These are phyloP conservation scores for Podospora fimiseda DNA, from an alignment of 495 filamentous ascomycete genomes.

Conservation along the genomic window DNA sequence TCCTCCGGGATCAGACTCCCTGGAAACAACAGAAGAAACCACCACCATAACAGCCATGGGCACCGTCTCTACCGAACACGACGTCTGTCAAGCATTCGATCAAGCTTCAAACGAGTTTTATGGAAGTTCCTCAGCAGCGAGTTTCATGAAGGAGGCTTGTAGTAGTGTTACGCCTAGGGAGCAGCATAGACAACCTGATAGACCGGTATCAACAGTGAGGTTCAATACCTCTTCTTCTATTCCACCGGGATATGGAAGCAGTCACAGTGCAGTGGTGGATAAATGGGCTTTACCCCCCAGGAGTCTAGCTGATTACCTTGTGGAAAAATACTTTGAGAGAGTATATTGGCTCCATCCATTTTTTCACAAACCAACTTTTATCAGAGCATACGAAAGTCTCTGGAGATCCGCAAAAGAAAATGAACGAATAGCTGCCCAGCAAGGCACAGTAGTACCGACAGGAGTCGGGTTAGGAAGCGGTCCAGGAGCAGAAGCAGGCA, in stretches of 20 bases:
- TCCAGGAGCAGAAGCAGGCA: slow-evolving; percentile 33
- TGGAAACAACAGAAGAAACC: slow-evolving; percentile 16
- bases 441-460: background rate
- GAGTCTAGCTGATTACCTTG: slow-evolving; percentile 38
- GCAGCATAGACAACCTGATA: too few species aligned
- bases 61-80: slow-evolving; percentile 20
- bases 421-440: slow-evolving; percentile 2
- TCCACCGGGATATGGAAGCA: background rate
- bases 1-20: background rate
- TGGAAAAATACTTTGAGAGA: slow-evolving; percentile 36
- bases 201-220: too few species aligned
- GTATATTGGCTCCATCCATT: slow-evolving; percentile 42
- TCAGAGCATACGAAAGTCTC: slow-evolving; percentile 37
- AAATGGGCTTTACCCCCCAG: slow-evolving; percentile 34
- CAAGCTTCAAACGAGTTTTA: slow-evolving; percentile 31
- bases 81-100: slow-evolving; percentile 22
- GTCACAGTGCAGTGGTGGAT: too few species aligned
- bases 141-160: slow-evolving; percentile 37
- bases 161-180: slow-evolving; percentile 20
- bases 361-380: slow-evolving; percentile 40
- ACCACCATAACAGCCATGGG: slow-evolving; percentile 36
- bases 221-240: too few species aligned
- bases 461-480: slow-evolving; percentile 36
- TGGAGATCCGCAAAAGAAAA: slow-evolving; percentile 29
- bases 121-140: slow-evolving; percentile 39